Evolutionary conservation across 1,284 basidiomycete genomes (phyloP).

Genomic region (Neolentinus lepideus): DNA sequence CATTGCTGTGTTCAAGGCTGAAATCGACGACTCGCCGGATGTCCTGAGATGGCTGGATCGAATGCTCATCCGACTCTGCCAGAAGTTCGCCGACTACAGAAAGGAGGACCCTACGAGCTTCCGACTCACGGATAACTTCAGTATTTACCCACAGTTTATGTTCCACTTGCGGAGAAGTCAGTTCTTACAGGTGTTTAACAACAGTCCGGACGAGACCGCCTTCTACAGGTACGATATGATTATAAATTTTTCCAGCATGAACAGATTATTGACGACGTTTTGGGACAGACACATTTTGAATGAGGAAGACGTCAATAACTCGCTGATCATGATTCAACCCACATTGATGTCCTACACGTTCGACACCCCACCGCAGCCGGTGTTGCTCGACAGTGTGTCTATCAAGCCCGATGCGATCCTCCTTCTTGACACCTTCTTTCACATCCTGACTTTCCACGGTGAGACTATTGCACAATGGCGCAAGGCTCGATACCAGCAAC

Average conservation of each 20-base stretch:
- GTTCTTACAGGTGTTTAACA: slow-evolving; percentile 99
- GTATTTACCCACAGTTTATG: slow-evolving; percentile 99
- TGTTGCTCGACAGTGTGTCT: slow-evolving; percentile 94
- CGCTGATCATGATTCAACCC: slow-evolving; percentile 99
- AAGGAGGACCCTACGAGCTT: slow-evolving; percentile 98
- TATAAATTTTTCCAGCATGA: not conserved
- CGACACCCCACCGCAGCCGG: slow-evolving; percentile 86
- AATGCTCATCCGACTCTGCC: slow-evolving; percentile 97
- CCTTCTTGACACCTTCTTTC: slow-evolving; percentile 99
- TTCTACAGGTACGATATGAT: slow-evolving; percentile 75
- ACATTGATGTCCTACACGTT: slow-evolving; percentile 99
- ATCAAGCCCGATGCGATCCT: slow-evolving; percentile 97
- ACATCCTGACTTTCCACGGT: slow-evolving; percentile 99
- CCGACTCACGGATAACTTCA: slow-evolving; percentile 92
- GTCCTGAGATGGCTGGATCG: slow-evolving; percentile 97
- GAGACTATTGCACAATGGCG: slow-evolving; percentile 97
- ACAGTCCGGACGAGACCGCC: slow-evolving; percentile 98
- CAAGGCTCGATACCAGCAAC: slow-evolving; percentile 98
- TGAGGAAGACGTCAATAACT: slow-evolving; percentile 98
- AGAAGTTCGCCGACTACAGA: slow-evolving; percentile 98
- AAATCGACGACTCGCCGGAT: slow-evolving; percentile 98
- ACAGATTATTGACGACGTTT: slow-evolving; percentile 6
- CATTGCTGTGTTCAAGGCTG: slow-evolving; percentile 99
- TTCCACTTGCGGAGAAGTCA: slow-evolving; percentile 97
- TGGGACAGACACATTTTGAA: slow-evolving; percentile 82